Conservation (phyloP, 768 basidiomycete species). For the Jaapia argillacea region DNA sequence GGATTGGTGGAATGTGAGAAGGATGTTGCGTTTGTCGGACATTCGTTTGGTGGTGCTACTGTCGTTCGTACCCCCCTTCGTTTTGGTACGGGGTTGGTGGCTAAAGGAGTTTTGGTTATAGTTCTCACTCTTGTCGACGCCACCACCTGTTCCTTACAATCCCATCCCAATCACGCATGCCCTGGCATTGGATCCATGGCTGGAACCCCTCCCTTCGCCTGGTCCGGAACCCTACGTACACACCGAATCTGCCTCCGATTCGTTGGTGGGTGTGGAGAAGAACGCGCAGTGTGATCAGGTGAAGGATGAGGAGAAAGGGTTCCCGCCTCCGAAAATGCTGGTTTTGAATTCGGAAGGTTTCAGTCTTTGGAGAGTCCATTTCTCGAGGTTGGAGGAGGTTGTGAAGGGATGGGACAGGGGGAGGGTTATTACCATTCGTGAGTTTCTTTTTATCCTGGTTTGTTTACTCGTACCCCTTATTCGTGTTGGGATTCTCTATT, state of each 20-base stretch:
- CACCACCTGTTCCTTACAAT: conserved; percentile 21
- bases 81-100: neutral
- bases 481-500: too few species aligned
- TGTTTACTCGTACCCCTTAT: too few species aligned
- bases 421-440: conserved; percentile 7
- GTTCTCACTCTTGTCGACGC: conserved; percentile 45
- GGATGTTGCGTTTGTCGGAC: conserved; percentile 34
- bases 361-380: conserved; percentile 73
- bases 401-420: conserved; percentile 41
- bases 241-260: too few species aligned
- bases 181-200: conserved; percentile 75
- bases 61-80: conserved; percentile 21
- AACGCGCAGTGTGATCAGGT: too few species aligned
- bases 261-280: too few species aligned
- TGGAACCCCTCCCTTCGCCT: conserved; percentile 61
- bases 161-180: conserved; percentile 45
- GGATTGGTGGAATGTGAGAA: conserved; percentile 23
- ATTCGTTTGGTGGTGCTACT: conserved; percentile 49
- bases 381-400: conserved; percentile 43
- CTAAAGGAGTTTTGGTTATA: conserved; percentile 26
- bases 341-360: conserved; percentile 76
- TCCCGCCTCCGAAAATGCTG: conserved; percentile 26
- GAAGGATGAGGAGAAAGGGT: too few species aligned
- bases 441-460: neutral
- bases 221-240: conserved; percentile 31